Evolutionary conservation across 306 rosid genomes (phyloP).

Genomic region (Lablab purpureus): DNA sequence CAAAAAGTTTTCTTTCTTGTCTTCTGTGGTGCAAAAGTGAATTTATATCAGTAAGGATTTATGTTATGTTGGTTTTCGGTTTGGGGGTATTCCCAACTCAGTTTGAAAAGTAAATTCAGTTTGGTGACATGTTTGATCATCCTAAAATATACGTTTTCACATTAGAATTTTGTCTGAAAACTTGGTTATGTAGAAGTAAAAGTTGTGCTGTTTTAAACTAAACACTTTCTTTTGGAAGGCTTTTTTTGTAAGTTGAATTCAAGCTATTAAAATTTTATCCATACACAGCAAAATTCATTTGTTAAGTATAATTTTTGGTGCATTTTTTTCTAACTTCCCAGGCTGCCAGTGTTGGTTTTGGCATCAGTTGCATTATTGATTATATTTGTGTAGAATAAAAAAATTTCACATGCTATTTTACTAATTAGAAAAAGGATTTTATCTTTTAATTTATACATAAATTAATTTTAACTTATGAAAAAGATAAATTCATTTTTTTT

Average conservation of each 20-base stretch:
- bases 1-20: neutral
- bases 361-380: neutral
- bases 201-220: too few species aligned
- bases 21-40: neutral
- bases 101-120: too few species aligned
- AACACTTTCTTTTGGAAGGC: neutral
- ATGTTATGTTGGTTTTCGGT: too few species aligned
- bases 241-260: neutral
- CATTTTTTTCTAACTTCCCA: neutral
- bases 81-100: too few species aligned
- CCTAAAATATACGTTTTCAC: too few species aligned
- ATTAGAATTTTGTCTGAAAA: too few species aligned
- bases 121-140: too few species aligned
- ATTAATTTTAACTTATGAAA: too few species aligned
- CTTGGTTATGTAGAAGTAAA: too few species aligned
- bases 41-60: neutral
- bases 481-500: too few species aligned
- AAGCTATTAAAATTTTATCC: neutral
- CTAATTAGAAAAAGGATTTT: slow-evolving; percentile 6
- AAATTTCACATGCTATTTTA: slow-evolving; percentile 1
- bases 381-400: slow-evolving; percentile 10
- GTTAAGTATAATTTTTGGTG: neutral
- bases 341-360: neutral
- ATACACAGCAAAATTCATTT: neutral
- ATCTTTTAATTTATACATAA: too few species aligned